Conservation (phyloP, 2,329 filamentous ascomycete species). For the Hypomyces perniciosus region DNA sequence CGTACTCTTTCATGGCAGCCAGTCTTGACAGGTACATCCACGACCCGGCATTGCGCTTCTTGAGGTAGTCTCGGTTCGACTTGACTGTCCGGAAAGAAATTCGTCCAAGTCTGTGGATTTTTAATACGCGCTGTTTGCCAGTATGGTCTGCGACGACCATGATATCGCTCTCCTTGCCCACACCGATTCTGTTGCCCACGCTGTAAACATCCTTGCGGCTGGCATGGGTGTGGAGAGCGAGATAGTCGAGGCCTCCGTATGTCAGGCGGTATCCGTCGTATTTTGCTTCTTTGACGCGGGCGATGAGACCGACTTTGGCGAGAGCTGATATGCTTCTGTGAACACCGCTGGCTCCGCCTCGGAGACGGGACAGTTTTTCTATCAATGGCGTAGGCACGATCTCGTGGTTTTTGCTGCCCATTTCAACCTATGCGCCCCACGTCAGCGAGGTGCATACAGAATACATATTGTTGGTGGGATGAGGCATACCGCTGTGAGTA, state of each 20-base stretch:
- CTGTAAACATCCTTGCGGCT: conserved; percentile 78
- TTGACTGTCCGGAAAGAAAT: conserved; percentile 97
- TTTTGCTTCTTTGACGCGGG: conserved; percentile 87
- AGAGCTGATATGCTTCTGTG: conserved; percentile 83
- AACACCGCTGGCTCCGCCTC: conserved; percentile 71
- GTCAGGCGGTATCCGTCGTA: conserved; percentile 97
- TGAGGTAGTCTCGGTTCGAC: conserved; percentile 90
- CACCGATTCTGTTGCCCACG: conserved; percentile 88
- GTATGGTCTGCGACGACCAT: conserved; percentile 80
- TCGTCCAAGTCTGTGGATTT: conserved; percentile 90
- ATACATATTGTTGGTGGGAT: neutral
- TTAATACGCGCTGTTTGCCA: conserved; percentile 75
- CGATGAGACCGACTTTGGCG: conserved; percentile 87
- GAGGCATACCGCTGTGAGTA: conserved; percentile 74
- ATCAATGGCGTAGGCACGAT: conserved; percentile 89
- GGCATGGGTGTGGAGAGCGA: conserved; percentile 87
- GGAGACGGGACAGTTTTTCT: conserved; percentile 72
- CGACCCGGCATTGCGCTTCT: conserved; percentile 69
- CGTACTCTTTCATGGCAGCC: conserved; percentile 87
- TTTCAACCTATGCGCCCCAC: conserved; percentile 63
- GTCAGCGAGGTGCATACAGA: neutral
- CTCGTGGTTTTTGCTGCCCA: conserved; percentile 94
- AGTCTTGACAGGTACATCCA: conserved; percentile 98
- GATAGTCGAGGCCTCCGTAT: conserved; percentile 94
- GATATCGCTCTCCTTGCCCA: conserved; percentile 97